A percentile compares a stretch with the other conserved stretches of the same genome.
These are phyloP conservation scores for Ophiostoma ulmi DNA, from an alignment of 2,329 filamentous ascomycete genomes.

Conservation along the genomic window DNA sequence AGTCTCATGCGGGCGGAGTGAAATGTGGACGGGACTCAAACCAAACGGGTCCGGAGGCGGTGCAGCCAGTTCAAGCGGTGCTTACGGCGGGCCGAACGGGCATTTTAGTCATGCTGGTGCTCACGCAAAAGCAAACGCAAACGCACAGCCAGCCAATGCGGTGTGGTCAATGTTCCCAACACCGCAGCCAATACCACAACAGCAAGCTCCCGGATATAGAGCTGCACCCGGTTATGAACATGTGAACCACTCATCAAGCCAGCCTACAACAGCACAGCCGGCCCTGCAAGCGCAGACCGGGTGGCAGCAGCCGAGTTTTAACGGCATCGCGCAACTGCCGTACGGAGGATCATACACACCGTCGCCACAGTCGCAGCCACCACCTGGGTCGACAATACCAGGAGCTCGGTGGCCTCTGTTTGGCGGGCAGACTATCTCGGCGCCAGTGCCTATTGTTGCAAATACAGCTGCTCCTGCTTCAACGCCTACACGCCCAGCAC, in stretches of 20 bases:
- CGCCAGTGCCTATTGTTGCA: not conserved
- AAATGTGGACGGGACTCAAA: not conserved
- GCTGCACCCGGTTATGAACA: not conserved
- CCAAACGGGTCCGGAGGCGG: not conserved
- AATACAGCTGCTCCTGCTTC: not conserved
- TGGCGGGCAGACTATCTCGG: not conserved
- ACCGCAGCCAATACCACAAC: not conserved
- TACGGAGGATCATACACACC: too few relatives aligned
- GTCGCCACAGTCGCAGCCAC: too few relatives aligned
- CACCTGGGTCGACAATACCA: too few relatives aligned
- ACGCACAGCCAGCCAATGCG: not conserved
- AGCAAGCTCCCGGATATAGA: not conserved
- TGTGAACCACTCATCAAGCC: not conserved
- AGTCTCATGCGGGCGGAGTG: not conserved
- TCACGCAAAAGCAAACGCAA: not conserved
- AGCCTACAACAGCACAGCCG: not conserved
- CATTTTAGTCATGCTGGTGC: not conserved
- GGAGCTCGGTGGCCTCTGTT: too few relatives aligned
- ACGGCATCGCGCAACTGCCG: too few relatives aligned
- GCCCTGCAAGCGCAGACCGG: not conserved
- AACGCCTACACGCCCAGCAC: not conserved
- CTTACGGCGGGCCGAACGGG: not conserved
- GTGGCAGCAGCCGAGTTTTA: not conserved
- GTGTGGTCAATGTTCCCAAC: not conserved
- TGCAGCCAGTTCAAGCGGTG: too few relatives aligned